A percentile compares a stretch with the other conserved stretches of the same genome.
Evolutionary conservation across 2,329 filamentous ascomycete genomes (phyloP).

Genomic region (Dothistroma pini): DNA sequence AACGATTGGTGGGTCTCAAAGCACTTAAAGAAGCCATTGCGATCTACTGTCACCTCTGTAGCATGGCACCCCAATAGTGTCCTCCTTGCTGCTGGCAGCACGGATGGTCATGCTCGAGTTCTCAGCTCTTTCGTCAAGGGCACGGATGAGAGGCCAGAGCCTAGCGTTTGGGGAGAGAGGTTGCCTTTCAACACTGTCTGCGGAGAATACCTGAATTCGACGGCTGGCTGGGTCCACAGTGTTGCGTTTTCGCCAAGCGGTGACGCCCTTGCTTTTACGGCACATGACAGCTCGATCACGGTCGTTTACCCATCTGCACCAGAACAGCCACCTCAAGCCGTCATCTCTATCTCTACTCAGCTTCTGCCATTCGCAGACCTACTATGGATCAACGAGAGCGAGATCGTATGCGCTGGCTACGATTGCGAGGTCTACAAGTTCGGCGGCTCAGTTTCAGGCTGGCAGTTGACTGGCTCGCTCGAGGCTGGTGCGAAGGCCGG

Average conservation of each 20-base stretch:
- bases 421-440: constrained; percentile 87
- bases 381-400: constrained; percentile 85
- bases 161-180: constrained; percentile 88
- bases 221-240: constrained; percentile 93
- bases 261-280: constrained; percentile 87
- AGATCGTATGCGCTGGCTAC: constrained; percentile 94
- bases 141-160: constrained; percentile 78
- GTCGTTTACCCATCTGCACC: constrained; percentile 91
- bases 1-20: constrained; percentile 99
- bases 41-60: constrained; percentile 91
- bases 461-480: constrained; percentile 77
- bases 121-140: constrained; percentile 97
- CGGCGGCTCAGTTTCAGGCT: constrained; percentile 71
- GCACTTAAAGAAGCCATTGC: constrained; percentile 98
- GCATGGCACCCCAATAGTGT: constrained; percentile 98
- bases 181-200: constrained; percentile 98
- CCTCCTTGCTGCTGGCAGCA: constrained; percentile 89
- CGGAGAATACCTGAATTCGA: constrained; percentile 93
- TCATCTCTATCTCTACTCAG: constrained; percentile 85
- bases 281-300: constrained; percentile 94
- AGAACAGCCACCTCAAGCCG: constrained; percentile 84
- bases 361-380: constrained; percentile 88
- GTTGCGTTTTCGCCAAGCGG: constrained; percentile 91
- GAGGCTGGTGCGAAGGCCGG: constrained; percentile 51
- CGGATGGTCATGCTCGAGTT: constrained; percentile 91